Evolutionary conservation across 495 filamentous ascomycete species (phyloP).

Genomic region (Tuber magnatum): DNA sequence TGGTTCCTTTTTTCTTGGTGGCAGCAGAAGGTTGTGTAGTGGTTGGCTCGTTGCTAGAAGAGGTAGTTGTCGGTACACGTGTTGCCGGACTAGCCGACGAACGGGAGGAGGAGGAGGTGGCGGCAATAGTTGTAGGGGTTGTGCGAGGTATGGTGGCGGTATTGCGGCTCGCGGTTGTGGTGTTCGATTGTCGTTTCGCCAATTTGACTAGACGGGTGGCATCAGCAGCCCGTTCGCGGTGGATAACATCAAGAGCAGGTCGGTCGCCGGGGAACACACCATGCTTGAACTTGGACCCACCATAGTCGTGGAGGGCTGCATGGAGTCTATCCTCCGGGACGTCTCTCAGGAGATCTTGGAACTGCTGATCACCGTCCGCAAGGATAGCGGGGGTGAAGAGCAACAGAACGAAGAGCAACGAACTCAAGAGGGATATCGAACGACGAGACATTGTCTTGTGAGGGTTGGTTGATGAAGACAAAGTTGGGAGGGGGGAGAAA

Average conservation of each 20-base stretch:
- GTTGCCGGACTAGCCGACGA: constrained; percentile 8
- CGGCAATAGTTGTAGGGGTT: background rate
- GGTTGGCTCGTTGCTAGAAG: background rate
- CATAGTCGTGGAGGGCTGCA: constrained; percentile 48
- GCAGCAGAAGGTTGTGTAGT: constrained; percentile 6
- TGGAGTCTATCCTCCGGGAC: constrained; percentile 46
- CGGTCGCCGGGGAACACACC: constrained; percentile 48
- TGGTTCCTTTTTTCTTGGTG: constrained; percentile 7
- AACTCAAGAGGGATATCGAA: constrained; percentile 26
- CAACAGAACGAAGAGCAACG: constrained; percentile 37
- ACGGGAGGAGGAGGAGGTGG: background rate
- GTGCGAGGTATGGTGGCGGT: constrained; percentile 2
- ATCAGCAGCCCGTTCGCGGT: constrained; percentile 46
- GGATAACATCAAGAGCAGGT: constrained; percentile 47
- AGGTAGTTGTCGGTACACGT: background rate
- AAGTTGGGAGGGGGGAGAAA: constrained; percentile 4
- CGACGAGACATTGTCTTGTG: constrained; percentile 32
- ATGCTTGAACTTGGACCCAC: constrained; percentile 48
- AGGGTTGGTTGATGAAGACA: constrained; percentile 19
- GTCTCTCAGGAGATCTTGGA: constrained; percentile 45
- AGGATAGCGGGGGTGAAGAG: constrained; percentile 40
- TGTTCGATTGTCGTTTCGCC: constrained; percentile 45
- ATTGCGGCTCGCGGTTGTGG: constrained; percentile 19
- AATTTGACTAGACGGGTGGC: constrained; percentile 46
- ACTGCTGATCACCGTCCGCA: constrained; percentile 35